phyloP scores from a whole-genome alignment of 177 flowering plant genomes.

The Vitis hybrid region DNA sequence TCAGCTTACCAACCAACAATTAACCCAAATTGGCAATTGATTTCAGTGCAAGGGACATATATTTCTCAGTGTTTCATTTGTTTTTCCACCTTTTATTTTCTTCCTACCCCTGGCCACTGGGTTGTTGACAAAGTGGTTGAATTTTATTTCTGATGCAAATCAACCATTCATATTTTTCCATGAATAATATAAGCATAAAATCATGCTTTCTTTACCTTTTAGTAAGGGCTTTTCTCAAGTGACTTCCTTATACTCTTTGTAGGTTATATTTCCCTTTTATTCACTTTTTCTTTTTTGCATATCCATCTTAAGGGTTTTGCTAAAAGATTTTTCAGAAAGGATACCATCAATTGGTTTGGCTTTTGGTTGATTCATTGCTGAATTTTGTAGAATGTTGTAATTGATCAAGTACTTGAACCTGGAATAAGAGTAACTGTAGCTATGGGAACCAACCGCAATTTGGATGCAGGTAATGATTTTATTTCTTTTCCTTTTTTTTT shows the following conservation, averaged over 20 bases:
- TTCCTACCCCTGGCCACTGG: not conserved
- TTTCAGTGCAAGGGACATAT: not conserved
- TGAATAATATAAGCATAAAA: not conserved
- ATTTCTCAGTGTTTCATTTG: not conserved
- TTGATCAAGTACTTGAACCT: constrained; percentile 74
- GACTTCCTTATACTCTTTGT: not conserved
- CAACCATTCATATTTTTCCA: not conserved
- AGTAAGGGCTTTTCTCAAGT: not conserved
- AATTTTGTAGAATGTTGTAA: constrained; percentile 68
- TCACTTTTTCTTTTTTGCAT: not conserved
- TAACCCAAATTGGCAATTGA: not conserved
- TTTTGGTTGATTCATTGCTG: not conserved
- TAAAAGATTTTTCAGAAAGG: not conserved
- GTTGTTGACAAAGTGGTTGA: not conserved
- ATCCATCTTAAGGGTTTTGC: not conserved
- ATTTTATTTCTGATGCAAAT: not conserved
- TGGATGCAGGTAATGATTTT: constrained; percentile 55
- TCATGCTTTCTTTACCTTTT: not conserved
- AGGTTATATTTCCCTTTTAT: not conserved
- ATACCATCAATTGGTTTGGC: not conserved
- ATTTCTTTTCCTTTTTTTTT: not conserved
- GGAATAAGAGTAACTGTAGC: constrained; percentile 86
- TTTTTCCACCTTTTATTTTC: not conserved
- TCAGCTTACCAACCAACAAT: not conserved
- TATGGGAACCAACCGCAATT: constrained; percentile 78